Evolutionary conservation across 1,284 basidiomycete species (phyloP).

Genomic region (Sanghuangporus baumii): DNA sequence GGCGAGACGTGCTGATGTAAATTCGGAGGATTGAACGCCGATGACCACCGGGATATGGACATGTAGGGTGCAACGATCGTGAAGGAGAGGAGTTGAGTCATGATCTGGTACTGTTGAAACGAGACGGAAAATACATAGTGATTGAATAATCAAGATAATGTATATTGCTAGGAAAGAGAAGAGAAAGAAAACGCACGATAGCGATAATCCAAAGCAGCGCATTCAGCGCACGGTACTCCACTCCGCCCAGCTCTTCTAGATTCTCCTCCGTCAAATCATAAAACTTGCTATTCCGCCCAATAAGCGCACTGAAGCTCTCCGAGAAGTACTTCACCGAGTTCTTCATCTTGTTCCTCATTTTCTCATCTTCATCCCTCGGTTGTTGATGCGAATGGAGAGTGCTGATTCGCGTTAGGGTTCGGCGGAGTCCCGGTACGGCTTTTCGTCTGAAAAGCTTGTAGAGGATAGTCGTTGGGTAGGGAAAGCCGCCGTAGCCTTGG

Average conservation of each 20-base stretch:
- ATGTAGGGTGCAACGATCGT: constrained; percentile 78
- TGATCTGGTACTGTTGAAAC: constrained; percentile 63
- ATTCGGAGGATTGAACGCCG: constrained; percentile 53
- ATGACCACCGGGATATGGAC: constrained; percentile 42
- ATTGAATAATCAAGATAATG: neutral
- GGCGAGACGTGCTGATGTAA: constrained; percentile 48
- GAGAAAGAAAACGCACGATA: constrained; percentile 35
- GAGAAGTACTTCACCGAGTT: constrained; percentile 77
- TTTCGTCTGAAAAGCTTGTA: constrained; percentile 40
- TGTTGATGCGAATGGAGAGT: constrained; percentile 50
- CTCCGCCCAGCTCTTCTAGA: constrained; percentile 87
- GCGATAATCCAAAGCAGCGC: constrained; percentile 76
- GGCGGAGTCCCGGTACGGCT: constrained; percentile 40
- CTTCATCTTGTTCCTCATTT: neutral
- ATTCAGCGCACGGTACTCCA: constrained; percentile 86
- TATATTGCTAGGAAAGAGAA: neutral
- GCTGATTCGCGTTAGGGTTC: constrained; percentile 60
- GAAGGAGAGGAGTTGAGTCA: constrained; percentile 61
- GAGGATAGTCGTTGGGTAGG: constrained; percentile 66
- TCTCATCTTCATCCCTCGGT: neutral
- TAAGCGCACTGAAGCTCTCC: constrained; percentile 63
- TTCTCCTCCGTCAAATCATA: constrained; percentile 75
- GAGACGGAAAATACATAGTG: neutral
- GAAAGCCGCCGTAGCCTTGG: constrained; percentile 81
- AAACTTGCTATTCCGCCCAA: constrained; percentile 86